Conservation (phyloP, 2,329 filamentous ascomycete genomes). For the Aspergillus texensis region DNA sequence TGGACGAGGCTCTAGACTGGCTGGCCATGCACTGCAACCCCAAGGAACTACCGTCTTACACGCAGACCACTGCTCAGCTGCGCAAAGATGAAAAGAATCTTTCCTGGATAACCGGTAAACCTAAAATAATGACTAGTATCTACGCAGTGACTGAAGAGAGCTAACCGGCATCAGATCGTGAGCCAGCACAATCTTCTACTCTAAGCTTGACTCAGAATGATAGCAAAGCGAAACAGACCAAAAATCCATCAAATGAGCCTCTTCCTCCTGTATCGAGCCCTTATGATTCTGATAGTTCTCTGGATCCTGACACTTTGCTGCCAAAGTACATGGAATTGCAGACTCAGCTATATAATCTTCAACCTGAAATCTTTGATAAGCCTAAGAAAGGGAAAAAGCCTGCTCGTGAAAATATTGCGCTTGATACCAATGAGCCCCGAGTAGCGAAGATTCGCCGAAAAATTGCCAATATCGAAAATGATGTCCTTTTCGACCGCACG, state of each 20-base stretch:
- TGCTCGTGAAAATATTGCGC: constrained; percentile 26
- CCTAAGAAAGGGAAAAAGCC: constrained; percentile 46
- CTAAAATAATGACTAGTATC: constrained; percentile 14
- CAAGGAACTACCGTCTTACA: constrained; percentile 73
- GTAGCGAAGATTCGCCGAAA: constrained; percentile 71
- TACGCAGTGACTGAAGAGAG: constrained; percentile 17
- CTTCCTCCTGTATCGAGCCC: constrained; percentile 26
- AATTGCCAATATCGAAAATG: constrained; percentile 74
- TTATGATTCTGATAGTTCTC: constrained; percentile 62
- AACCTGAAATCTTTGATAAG: constrained; percentile 55
- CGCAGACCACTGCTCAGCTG: constrained; percentile 44
- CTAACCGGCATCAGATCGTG: constrained; percentile 36
- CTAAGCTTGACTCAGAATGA: constrained; percentile 25
- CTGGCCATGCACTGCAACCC: constrained; percentile 74
- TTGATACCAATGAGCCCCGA: constrained; percentile 43
- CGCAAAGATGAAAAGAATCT: constrained; percentile 36
- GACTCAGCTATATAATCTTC: constrained; percentile 64
- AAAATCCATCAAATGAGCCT: constrained; percentile 29
- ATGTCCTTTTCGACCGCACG: constrained; percentile 72
- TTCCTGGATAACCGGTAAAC: constrained; percentile 43
- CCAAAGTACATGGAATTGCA: constrained; percentile 78
- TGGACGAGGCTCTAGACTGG: constrained; percentile 89
- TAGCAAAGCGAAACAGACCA: constrained; percentile 28
- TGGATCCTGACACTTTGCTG: constrained; percentile 74
- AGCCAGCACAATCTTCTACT: constrained; percentile 32